A percentile compares a stretch with the other conserved stretches of the same genome.
phyloP scores from a whole-genome alignment of 257 asterid species.

The Penstemon davidsonii region DNA sequence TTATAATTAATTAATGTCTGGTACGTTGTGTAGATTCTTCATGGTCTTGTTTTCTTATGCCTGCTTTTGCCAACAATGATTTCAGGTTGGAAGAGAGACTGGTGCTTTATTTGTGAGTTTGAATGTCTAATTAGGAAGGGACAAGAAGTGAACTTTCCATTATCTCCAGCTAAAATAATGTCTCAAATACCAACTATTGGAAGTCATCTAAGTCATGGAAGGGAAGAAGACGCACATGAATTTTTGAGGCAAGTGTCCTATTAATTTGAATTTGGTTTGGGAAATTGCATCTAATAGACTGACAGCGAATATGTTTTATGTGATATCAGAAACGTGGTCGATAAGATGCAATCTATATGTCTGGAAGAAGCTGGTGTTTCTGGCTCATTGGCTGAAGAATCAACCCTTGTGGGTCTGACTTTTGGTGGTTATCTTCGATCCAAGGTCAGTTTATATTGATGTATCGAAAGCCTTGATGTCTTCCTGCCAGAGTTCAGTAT shows the following conservation, averaged over 20 bases:
- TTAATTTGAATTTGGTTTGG: constrained; percentile 22
- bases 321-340: constrained; percentile 48
- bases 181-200: constrained; percentile 64
- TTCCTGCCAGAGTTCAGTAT: not conserved
- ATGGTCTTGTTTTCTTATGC: constrained; percentile 10
- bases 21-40: constrained; percentile 14
- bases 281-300: constrained; percentile 17
- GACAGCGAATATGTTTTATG: constrained; percentile 23
- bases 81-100: constrained; percentile 51
- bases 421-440: constrained; percentile 70
- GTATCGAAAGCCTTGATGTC: constrained; percentile 12
- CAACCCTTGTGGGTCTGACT: constrained; percentile 60
- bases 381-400: constrained; percentile 49
- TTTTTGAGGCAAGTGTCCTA: constrained; percentile 51
- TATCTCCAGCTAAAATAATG: constrained; percentile 55
- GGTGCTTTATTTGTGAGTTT: constrained; percentile 59
- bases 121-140: constrained; percentile 52
- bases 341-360: constrained; percentile 55
- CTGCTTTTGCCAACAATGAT: constrained; percentile 14
- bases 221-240: constrained; percentile 78
- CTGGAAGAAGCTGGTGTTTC: constrained; percentile 57
- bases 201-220: constrained; percentile 33
- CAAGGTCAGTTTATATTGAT: constrained; percentile 42
- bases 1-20: constrained; percentile 8
- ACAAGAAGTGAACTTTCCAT: constrained; percentile 37